A percentile compares a stretch with the other conserved stretches of the same genome.
These are phyloP conservation scores for Euphorbia pulcherrima DNA, from an alignment of 345 rosid genomes.

Conservation along the genomic window DNA sequence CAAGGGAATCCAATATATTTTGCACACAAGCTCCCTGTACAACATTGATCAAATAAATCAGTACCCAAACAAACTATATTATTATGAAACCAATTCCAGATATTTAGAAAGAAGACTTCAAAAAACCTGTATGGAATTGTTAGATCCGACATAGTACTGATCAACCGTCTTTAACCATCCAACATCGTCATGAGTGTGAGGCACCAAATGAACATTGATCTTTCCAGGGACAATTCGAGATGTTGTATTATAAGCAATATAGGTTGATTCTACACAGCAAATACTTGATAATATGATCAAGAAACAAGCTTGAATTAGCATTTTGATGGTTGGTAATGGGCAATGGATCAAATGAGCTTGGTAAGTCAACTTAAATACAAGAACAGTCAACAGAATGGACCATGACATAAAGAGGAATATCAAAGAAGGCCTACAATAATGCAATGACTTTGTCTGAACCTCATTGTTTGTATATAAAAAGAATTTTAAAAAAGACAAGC, in stretches of 20 bases:
- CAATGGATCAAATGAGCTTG: background rate
- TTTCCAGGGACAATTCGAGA: constrained; percentile 39
- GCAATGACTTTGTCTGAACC: background rate
- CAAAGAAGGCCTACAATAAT: background rate
- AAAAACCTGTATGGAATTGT: constrained; percentile 51
- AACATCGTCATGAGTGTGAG: constrained; percentile 56
- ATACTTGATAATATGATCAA: constrained; percentile 16
- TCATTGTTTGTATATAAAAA: constrained; percentile 4
- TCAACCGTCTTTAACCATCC: constrained; percentile 61
- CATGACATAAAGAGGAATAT: background rate
- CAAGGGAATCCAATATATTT: constrained; percentile 45
- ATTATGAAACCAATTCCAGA: background rate
- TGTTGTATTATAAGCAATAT: constrained; percentile 40
- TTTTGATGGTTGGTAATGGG: background rate
- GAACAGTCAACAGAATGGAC: background rate
- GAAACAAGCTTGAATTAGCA: constrained; percentile 29
- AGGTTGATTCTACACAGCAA: constrained; percentile 35
- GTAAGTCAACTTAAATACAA: background rate
- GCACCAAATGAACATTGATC: constrained; percentile 56
- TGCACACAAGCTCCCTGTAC: constrained; percentile 53
- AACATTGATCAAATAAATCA: constrained; percentile 6
- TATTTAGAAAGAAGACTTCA: background rate
- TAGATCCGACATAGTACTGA: constrained; percentile 58
- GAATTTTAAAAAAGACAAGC: background rate
- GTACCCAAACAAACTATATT: background rate